Evolutionary conservation across 2,329 filamentous ascomycete species (phyloP).

Genomic region (Diplodia mutila): DNA sequence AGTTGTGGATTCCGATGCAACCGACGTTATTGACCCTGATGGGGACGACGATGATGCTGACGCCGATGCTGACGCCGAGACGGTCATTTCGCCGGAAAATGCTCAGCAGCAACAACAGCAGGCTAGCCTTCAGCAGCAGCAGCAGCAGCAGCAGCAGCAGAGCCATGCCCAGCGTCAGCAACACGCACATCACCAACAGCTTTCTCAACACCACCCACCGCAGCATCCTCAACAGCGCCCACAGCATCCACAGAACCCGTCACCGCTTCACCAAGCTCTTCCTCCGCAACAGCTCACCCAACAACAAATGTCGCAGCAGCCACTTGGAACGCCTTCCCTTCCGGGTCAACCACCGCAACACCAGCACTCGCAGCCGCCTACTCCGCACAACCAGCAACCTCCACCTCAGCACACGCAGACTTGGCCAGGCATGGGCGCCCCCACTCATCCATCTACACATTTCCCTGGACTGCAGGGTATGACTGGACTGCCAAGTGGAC

Average conservation of each 20-base stretch:
- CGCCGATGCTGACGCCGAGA: constrained; percentile 24
- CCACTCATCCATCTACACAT: constrained; percentile 12
- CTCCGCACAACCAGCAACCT: constrained; percentile 8
- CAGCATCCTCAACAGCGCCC: constrained; percentile 1
- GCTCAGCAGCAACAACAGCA: constrained; percentile 17
- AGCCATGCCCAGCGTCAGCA: constrained; percentile 18
- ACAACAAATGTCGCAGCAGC: constrained; percentile 20
- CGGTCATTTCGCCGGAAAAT: constrained; percentile 13
- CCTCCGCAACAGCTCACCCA: constrained; percentile 20
- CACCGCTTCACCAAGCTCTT: constrained; percentile 17
- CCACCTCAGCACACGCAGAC: constrained; percentile 11
- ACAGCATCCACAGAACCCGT: constrained; percentile 11
- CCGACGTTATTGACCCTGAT: constrained; percentile 21
- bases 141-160: constrained; percentile 20
- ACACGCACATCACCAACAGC: constrained; percentile 27
- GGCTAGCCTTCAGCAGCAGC: constrained; percentile 7
- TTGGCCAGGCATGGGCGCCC: constrained; percentile 17
- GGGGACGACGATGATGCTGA: constrained; percentile 19
- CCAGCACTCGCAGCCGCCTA: constrained; percentile 19
- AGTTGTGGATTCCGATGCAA: constrained; percentile 19
- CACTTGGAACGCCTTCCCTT: constrained; percentile 17
- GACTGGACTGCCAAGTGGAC: constrained; percentile 9
- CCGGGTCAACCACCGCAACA: constrained; percentile 15
- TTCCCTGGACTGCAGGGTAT: constrained; percentile 18
- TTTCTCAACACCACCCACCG: constrained; percentile 32